These are phyloP conservation scores for Cytospora piceicola DNA, from an alignment of 2,329 filamentous ascomycete genomes.

Conservation along the genomic window DNA sequence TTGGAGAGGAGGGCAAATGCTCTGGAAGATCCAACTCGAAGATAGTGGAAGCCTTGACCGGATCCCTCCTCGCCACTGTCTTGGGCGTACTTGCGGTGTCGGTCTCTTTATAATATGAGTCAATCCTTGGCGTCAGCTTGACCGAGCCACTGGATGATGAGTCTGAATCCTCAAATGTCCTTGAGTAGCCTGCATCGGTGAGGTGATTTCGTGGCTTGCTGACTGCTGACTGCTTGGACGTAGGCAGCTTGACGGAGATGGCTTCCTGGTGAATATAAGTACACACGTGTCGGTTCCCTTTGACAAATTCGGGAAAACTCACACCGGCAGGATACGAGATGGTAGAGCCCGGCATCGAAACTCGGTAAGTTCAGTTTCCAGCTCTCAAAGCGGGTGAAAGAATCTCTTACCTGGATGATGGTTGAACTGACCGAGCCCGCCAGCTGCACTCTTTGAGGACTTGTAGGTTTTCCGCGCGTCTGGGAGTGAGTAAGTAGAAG, in stretches of 20 bases:
- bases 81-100: conserved; percentile 35
- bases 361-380: conserved; percentile 5
- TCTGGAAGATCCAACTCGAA: conserved; percentile 57
- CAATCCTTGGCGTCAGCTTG: background rate
- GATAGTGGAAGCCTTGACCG: conserved; percentile 26
- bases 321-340: conserved; percentile 28
- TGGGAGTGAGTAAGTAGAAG: background rate
- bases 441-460: background rate
- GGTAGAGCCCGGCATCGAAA: conserved; percentile 1
- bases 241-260: conserved; percentile 7
- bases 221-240: conserved; percentile 4
- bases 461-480: background rate
- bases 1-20: conserved; percentile 54
- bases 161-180: background rate
- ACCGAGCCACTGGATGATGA: conserved; percentile 13
- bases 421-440: background rate
- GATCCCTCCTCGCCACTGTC: conserved; percentile 33
- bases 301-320: background rate
- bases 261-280: conserved; percentile 15
- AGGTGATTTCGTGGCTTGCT: conserved; percentile 19
- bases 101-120: conserved; percentile 1
- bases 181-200: conserved; percentile 11
- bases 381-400: background rate
- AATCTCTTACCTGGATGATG: conserved; percentile 8
- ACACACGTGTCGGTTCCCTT: background rate